These are phyloP conservation scores for Arthrinium phaeospermum DNA, from an alignment of 2,329 filamentous ascomycete species.

Conservation along the genomic window DNA sequence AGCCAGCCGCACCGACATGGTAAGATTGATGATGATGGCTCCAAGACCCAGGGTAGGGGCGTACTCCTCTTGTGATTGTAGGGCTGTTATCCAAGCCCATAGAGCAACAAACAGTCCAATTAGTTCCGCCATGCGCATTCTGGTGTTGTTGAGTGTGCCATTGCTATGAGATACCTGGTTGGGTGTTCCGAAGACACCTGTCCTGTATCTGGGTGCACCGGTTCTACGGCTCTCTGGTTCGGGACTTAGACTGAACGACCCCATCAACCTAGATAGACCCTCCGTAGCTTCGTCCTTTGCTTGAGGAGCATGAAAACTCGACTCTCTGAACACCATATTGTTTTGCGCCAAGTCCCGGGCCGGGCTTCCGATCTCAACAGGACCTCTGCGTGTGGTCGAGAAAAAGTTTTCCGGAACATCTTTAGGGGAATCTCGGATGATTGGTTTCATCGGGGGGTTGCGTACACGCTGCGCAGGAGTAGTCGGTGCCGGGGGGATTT, in stretches of 20 bases:
- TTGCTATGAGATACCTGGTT: background rate
- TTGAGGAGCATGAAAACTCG: slow-evolving; percentile 37
- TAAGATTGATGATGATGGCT: slow-evolving; percentile 35
- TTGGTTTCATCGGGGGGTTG: slow-evolving; percentile 64
- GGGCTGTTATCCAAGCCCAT: slow-evolving; percentile 34
- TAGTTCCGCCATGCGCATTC: slow-evolving; percentile 34
- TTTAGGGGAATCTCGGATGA: slow-evolving; percentile 53
- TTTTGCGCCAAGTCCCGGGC: slow-evolving; percentile 5
- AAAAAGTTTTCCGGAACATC: slow-evolving; percentile 60
- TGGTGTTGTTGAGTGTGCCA: slow-evolving; percentile 21
- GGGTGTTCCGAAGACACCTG: slow-evolving; percentile 8
- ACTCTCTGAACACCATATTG: slow-evolving; percentile 20
- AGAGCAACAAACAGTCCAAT: slow-evolving; percentile 34
- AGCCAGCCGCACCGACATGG: slow-evolving; percentile 38
- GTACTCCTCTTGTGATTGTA: slow-evolving; percentile 35
- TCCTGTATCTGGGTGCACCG: background rate
- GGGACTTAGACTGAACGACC: slow-evolving; percentile 40
- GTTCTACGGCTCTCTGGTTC: slow-evolving; percentile 26
- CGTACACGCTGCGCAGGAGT: slow-evolving; percentile 67
- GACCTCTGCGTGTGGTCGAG: slow-evolving; percentile 30
- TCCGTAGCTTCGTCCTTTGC: slow-evolving; percentile 39
- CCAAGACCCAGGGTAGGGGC: slow-evolving; percentile 34
- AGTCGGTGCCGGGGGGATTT: slow-evolving; percentile 71
- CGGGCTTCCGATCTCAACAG: slow-evolving; percentile 31
- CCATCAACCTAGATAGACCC: slow-evolving; percentile 40